Conservation (phyloP, 306 rosid species). For the Myrica gale region DNA sequence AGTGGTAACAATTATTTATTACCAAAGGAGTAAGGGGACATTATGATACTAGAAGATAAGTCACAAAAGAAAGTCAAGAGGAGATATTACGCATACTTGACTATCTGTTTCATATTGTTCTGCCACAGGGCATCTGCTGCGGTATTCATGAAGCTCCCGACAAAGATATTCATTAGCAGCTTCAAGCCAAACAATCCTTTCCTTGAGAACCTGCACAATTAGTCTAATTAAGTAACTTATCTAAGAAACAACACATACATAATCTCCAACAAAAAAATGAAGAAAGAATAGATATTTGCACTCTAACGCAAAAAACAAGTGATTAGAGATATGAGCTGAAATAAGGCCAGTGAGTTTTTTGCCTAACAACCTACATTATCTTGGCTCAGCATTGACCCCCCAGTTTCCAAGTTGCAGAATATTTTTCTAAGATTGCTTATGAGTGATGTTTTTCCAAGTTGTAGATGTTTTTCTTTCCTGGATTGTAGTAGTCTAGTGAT, state of each 20-base stretch:
- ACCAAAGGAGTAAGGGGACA: not conserved
- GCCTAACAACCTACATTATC: conserved; percentile 25
- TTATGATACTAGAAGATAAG: conserved; percentile 4
- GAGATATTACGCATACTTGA: conserved; percentile 53
- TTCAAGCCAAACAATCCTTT: conserved; percentile 38
- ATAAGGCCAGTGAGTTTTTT: conserved; percentile 13
- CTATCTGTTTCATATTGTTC: conserved; percentile 67
- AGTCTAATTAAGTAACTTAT: conserved; percentile 19
- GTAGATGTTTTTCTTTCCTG: too few relatives aligned
- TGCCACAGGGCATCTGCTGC: conserved; percentile 64
- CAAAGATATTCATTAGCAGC: conserved; percentile 89
- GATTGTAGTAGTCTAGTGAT: too few relatives aligned
- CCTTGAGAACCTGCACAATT: conserved; percentile 77
- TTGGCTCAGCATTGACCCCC: not conserved
- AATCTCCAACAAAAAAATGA: not conserved
- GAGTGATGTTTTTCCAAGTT: too few relatives aligned
- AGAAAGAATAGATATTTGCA: conserved; percentile 8
- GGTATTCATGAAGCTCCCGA: conserved; percentile 86
- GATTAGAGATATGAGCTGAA: conserved; percentile 6
- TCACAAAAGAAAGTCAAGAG: conserved; percentile 25
- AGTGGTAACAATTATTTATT: conserved; percentile 6
- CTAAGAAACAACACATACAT: not conserved
- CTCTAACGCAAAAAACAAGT: conserved; percentile 5
- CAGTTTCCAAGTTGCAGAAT: not conserved
- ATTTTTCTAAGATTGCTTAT: too few relatives aligned